A percentile compares a stretch with the other conserved stretches of the same genome.
These are phyloP conservation scores for Microcera coccophila DNA, from an alignment of 2,329 filamentous ascomycete genomes.

Conservation along the genomic window DNA sequence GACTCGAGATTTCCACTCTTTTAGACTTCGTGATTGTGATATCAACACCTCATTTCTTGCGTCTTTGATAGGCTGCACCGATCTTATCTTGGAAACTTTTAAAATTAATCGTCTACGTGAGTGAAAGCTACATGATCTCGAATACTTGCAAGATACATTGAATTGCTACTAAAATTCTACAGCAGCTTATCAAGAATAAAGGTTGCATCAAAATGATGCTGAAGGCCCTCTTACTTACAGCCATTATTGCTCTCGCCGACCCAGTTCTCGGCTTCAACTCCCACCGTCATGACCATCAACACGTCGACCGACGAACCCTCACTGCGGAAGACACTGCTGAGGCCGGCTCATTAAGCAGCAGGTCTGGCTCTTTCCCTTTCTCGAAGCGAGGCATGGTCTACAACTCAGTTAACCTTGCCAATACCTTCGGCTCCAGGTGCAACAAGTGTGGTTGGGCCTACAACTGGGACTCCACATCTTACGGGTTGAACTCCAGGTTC, in stretches of 20 bases:
- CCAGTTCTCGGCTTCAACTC: conserved; percentile 41
- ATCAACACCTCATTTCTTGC: conserved; percentile 40
- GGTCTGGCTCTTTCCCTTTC: conserved; percentile 19
- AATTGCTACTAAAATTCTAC: conserved; percentile 3
- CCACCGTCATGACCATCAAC: conserved; percentile 40
- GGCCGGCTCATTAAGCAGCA: conserved; percentile 1
- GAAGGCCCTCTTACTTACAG: conserved; percentile 40
- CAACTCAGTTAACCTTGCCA: conserved; percentile 55
- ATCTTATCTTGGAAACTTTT: conserved; percentile 18
- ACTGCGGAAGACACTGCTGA: background rate
- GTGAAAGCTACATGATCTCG: conserved; percentile 14
- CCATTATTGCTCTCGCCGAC: conserved; percentile 41
- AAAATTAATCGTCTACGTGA: conserved; percentile 13
- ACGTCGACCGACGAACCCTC: conserved; percentile 28
- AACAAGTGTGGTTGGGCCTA: conserved; percentile 57
- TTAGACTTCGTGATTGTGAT: no score
- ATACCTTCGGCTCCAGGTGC: conserved; percentile 42
- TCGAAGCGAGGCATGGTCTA: conserved; percentile 66
- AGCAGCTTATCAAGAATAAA: background rate
- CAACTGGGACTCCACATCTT: conserved; percentile 59
- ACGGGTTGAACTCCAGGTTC: conserved; percentile 41
- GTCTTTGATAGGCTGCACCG: conserved; percentile 50
- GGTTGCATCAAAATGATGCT: conserved; percentile 40
- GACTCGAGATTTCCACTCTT: conserved; percentile 14
- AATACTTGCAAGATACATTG: background rate